Evolutionary conservation across 345 rosid species (phyloP).

Genomic region (Syzygium jambos): DNA sequence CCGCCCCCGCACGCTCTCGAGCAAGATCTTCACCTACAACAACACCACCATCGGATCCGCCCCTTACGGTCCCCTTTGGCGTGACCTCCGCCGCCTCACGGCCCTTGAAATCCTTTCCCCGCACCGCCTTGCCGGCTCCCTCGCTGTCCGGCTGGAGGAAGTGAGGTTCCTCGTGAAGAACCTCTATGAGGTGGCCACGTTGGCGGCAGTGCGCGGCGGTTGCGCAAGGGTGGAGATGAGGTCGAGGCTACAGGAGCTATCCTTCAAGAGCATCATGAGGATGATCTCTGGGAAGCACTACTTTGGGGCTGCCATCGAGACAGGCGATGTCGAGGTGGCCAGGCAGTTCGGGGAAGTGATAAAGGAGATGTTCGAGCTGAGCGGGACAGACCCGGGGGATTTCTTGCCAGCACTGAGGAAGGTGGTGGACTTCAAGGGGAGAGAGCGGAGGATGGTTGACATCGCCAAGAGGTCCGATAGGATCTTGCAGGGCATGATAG

Average conservation of each 20-base stretch:
- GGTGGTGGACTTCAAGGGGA: too few relatives aligned
- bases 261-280: constrained; percentile 8
- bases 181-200: not conserved
- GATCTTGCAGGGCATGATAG: too few relatives aligned
- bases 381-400: not conserved
- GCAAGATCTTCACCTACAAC: not conserved
- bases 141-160: constrained; percentile 3
- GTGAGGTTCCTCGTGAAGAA: not conserved
- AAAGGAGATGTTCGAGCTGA: not conserved
- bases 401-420: not conserved
- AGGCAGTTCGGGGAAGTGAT: not conserved
- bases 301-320: not conserved
- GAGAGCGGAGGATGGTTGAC: too few relatives aligned
- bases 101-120: constrained; percentile 14
- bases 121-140: constrained; percentile 1
- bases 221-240: not conserved
- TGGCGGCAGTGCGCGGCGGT: not conserved
- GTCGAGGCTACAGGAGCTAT: not conserved
- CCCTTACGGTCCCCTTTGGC: constrained; percentile 14
- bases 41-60: not conserved
- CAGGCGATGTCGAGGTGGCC: not conserved
- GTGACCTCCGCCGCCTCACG: constrained; percentile 16
- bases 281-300: too few relatives aligned
- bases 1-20: constrained; percentile 2
- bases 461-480: too few relatives aligned